phyloP scores from a whole-genome alignment of 148 eudicot species.

The Chenopodium quinoa region DNA sequence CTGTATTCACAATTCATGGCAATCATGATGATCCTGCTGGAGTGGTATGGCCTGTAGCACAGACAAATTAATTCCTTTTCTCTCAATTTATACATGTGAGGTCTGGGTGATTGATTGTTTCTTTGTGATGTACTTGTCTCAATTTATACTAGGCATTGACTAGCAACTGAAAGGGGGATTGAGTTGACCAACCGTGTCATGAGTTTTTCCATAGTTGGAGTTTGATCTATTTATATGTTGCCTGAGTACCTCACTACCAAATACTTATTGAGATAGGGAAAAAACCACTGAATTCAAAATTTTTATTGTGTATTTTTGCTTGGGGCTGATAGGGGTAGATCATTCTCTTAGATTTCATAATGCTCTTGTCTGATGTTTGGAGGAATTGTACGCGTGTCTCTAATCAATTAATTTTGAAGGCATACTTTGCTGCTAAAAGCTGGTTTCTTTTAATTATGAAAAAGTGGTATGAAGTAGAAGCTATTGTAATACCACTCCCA shows the following conservation, averaged over 20 bases:
- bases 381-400: neutral
- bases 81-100: neutral
- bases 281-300: neutral
- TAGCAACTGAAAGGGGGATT: neutral
- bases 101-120: conserved; percentile 1
- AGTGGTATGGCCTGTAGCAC: conserved; percentile 63
- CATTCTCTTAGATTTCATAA: neutral
- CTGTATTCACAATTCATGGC: conserved; percentile 98
- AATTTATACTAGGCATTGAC: neutral
- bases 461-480: too few relatives aligned
- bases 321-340: neutral
- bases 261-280: neutral
- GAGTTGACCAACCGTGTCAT: neutral
- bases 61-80: neutral
- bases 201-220: neutral
- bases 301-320: neutral
- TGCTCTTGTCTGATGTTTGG: neutral
- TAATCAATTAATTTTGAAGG: too few relatives aligned
- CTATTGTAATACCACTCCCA: too few relatives aligned
- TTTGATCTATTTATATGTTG: neutral
- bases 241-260: neutral
- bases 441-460: too few relatives aligned
- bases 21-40: conserved; percentile 99
- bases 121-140: neutral
- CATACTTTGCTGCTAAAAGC: too few relatives aligned